A percentile compares a stretch with the other conserved stretches of the same genome.
phyloP scores from a whole-genome alignment of 352 stramenopile species.

The Pythium guiyangense region DNA sequence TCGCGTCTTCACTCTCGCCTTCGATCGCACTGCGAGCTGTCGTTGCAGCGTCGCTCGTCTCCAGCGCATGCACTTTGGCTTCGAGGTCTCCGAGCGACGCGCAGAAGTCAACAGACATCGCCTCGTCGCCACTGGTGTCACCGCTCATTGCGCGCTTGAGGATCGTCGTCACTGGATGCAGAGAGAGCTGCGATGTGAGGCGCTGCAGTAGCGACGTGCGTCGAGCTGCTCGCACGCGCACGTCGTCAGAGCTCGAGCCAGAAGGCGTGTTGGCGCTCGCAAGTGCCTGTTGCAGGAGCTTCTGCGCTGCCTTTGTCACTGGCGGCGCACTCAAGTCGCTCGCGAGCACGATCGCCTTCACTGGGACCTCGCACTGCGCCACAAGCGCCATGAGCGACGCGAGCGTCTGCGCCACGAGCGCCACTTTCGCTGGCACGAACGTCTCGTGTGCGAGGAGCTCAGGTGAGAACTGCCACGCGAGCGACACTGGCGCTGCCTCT shows the following conservation, averaged over 20 bases:
- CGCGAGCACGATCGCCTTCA: constrained; percentile 33
- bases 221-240: not conserved
- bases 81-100: constrained; percentile 19
- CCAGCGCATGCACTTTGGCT: constrained; percentile 7
- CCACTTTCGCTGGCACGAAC: constrained; percentile 38
- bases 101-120: constrained; percentile 26
- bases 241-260: not conserved
- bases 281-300: constrained; percentile 21
- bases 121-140: not conserved
- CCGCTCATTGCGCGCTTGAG: constrained; percentile 28
- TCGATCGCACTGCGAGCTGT: constrained; percentile 12
- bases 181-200: constrained; percentile 22
- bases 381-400: constrained; percentile 17
- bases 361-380: not conserved
- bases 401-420: constrained; percentile 20
- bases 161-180: constrained; percentile 25
- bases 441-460: constrained; percentile 38
- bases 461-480: constrained; percentile 39
- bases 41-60: not conserved
- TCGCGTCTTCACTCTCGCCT: not conserved
- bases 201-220: constrained; percentile 13
- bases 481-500: not conserved
- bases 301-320: constrained; percentile 38
- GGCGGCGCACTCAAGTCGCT: constrained; percentile 48
- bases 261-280: not conserved